These are phyloP conservation scores for Paramyrothecium sp. DNA, from an alignment of 2,329 filamentous ascomycete genomes.

Conservation along the genomic window DNA sequence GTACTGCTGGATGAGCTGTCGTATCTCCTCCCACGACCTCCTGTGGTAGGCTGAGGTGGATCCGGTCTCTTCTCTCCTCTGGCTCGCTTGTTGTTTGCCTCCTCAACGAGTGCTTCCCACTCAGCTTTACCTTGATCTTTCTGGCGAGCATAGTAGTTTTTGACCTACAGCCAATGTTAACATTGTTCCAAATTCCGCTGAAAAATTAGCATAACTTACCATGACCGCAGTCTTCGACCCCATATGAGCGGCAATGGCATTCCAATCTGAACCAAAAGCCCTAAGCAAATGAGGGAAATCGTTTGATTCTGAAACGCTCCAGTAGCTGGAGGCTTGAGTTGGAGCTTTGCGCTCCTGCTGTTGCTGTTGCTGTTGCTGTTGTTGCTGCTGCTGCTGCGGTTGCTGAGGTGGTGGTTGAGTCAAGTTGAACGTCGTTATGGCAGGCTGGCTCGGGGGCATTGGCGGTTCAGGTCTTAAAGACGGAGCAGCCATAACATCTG, in stretches of 20 bases:
- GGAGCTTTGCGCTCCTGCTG: slow-evolving; percentile 50
- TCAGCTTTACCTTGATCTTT: slow-evolving; percentile 58
- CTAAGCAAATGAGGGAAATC: slow-evolving; percentile 73
- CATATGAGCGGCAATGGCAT: slow-evolving; percentile 73
- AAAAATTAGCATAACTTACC: slow-evolving; percentile 48
- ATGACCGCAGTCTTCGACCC: slow-evolving; percentile 84
- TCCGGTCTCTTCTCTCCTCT: slow-evolving; percentile 59
- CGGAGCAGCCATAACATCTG: slow-evolving; percentile 56
- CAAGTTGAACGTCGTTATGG: slow-evolving; percentile 51
- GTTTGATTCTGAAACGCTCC: slow-evolving; percentile 78
- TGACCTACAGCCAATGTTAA: slow-evolving; percentile 47
- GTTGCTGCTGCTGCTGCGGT: neutral
- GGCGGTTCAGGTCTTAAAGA: slow-evolving; percentile 55
- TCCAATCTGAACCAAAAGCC: slow-evolving; percentile 79
- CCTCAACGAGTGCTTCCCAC: slow-evolving; percentile 58
- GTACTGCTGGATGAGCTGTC: slow-evolving; percentile 31
- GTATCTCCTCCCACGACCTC: slow-evolving; percentile 50
- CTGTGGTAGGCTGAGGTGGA: slow-evolving; percentile 54
- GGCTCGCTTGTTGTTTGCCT: slow-evolving; percentile 55
- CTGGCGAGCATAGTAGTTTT: slow-evolving; percentile 66
- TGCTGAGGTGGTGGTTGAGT: slow-evolving; percentile 34
- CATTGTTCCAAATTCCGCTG: neutral
- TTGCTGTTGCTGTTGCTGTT: neutral
- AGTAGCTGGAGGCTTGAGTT: slow-evolving; percentile 74
- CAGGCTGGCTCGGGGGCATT: slow-evolving; percentile 39